These are phyloP conservation scores for Hypoxylon sp. DNA, from an alignment of 2,329 filamentous ascomycete species.

Conservation along the genomic window DNA sequence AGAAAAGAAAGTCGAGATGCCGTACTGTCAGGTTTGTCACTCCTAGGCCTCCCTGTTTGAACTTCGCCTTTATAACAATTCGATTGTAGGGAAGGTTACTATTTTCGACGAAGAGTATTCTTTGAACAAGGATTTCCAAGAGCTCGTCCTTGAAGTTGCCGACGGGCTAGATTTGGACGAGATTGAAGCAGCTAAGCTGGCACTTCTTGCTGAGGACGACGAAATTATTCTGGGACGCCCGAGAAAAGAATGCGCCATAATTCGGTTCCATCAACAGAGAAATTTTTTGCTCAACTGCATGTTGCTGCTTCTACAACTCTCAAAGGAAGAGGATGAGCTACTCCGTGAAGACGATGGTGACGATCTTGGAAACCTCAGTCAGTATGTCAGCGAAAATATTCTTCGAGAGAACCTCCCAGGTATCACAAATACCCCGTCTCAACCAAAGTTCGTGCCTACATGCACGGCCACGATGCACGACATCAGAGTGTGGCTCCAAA, in stretches of 20 bases:
- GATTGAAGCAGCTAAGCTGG: constrained; percentile 81
- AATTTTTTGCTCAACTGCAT: constrained; percentile 87
- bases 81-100: constrained; percentile 76
- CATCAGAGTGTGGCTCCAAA: constrained; percentile 82
- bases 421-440: constrained; percentile 57
- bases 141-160: constrained; percentile 83
- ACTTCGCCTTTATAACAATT: constrained; percentile 39
- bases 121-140: constrained; percentile 89
- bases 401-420: constrained; percentile 64
- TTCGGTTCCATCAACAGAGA: constrained; percentile 89
- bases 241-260: constrained; percentile 81
- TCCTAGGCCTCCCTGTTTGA: background rate
- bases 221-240: constrained; percentile 77
- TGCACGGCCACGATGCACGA: constrained; percentile 82
- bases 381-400: constrained; percentile 69
- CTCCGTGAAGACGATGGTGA: constrained; percentile 64
- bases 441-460: constrained; percentile 76
- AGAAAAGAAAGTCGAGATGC: constrained; percentile 80
- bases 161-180: constrained; percentile 94
- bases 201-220: constrained; percentile 80
- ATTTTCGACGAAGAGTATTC: constrained; percentile 80
- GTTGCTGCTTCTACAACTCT: constrained; percentile 80
- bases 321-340: constrained; percentile 71
- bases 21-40: constrained; percentile 73
- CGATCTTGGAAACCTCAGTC: constrained; percentile 65